These are phyloP conservation scores for Cryomyces minteri DNA, from an alignment of 495 filamentous ascomycete genomes.

Conservation along the genomic window DNA sequence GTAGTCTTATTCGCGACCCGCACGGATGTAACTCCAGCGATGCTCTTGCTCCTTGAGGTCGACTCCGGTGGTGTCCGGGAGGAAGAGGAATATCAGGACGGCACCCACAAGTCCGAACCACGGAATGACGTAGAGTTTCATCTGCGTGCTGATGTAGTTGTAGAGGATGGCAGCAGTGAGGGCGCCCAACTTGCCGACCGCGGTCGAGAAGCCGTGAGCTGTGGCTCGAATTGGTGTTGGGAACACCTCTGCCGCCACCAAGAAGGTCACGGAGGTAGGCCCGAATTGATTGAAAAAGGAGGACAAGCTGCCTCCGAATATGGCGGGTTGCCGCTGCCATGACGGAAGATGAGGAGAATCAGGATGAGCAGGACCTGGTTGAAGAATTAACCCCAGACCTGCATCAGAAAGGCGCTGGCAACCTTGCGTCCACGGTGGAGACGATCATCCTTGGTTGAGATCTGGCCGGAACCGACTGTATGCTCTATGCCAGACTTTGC, in stretches of 20 bases:
- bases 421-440: slow-evolving; percentile 86
- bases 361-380: slow-evolving; percentile 79
- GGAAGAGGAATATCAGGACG: slow-evolving; percentile 58
- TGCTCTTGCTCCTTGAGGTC: slow-evolving; percentile 91
- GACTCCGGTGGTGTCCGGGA: slow-evolving; percentile 82
- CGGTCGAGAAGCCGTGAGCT: slow-evolving; percentile 78
- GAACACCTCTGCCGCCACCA: slow-evolving; percentile 80
- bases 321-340: slow-evolving; percentile 47
- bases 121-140: slow-evolving; percentile 72
- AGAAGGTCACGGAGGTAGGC: slow-evolving; percentile 80
- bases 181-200: slow-evolving; percentile 66
- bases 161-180: slow-evolving; percentile 68
- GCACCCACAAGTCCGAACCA: slow-evolving; percentile 82
- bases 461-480: slow-evolving; percentile 59
- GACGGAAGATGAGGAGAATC: slow-evolving; percentile 58
- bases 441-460: slow-evolving; percentile 78
- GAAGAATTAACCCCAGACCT: slow-evolving; percentile 86
- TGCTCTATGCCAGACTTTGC: slow-evolving; percentile 93
- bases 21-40: slow-evolving; percentile 62
- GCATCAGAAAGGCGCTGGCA: slow-evolving; percentile 87
- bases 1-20: slow-evolving; percentile 58
- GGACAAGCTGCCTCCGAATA: slow-evolving; percentile 53
- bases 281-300: slow-evolving; percentile 97
- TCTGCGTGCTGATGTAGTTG: slow-evolving; percentile 66
- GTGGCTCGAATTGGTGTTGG: slow-evolving; percentile 79